Percentiles rank a stretch among this genome's conserved stretches.
These are phyloP conservation scores for Beauveria scarabaeidicola DNA, from an alignment of 2,329 filamentous ascomycete species.

Conservation along the genomic window DNA sequence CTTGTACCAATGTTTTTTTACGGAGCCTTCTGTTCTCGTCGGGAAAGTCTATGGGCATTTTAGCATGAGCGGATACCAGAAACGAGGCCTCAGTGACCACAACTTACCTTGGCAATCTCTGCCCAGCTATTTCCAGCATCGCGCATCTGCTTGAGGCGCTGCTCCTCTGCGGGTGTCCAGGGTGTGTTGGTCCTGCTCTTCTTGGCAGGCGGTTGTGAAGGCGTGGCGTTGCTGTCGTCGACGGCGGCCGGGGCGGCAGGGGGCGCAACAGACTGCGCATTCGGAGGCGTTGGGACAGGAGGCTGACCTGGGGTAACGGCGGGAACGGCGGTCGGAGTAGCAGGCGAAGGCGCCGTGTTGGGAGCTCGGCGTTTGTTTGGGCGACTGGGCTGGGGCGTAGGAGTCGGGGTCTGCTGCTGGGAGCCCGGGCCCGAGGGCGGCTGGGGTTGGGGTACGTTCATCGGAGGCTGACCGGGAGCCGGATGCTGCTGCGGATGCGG, in stretches of 20 bases:
- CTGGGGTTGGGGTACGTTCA: conserved; percentile 30
- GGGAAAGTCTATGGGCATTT: conserved; percentile 67
- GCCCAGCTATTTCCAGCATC: conserved; percentile 93
- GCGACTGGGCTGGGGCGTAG: conserved; percentile 30
- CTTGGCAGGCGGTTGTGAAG: conserved; percentile 56
- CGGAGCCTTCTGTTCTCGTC: conserved; percentile 86
- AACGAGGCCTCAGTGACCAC: too few species aligned
- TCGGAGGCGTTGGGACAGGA: conserved; percentile 21
- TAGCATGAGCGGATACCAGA: neutral
- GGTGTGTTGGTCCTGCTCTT: conserved; percentile 98
- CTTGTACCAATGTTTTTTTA: conserved; percentile 99
- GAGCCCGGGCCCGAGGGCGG: conserved; percentile 28
- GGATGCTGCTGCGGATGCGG: conserved; percentile 28
- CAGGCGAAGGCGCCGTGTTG: conserved; percentile 30
- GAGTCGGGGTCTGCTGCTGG: conserved; percentile 30
- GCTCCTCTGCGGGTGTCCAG: conserved; percentile 92
- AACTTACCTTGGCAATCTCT: conserved; percentile 93
- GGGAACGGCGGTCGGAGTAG: conserved; percentile 23
- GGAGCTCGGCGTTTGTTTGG: conserved; percentile 35
- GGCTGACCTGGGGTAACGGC: conserved; percentile 26
- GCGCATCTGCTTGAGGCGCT: conserved; percentile 86
- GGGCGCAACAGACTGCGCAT: conserved; percentile 19
- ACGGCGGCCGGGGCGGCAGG: conserved; percentile 14
- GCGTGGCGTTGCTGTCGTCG: conserved; percentile 24
- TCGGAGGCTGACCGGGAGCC: conserved; percentile 32